Evolutionary conservation across 23 red algal genomes (phyloP).

Genomic region (Chondrus crispus): DNA sequence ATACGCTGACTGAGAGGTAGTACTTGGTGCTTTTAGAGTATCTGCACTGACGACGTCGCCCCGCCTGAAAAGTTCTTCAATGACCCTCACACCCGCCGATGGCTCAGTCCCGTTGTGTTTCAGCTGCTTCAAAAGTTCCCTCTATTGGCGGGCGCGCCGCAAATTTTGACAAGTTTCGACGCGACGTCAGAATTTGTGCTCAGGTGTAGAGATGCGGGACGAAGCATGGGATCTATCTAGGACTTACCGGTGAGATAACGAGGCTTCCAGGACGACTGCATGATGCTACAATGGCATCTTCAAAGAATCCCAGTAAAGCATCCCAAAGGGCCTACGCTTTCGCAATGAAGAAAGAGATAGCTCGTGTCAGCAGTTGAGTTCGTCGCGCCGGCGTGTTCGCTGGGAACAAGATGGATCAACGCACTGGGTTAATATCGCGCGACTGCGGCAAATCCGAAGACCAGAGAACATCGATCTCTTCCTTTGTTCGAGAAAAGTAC

Average conservation of each 20-base stretch:
- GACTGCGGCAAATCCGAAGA: slow-evolving; percentile 22
- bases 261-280: slow-evolving; percentile 59
- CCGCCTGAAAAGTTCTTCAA: slow-evolving; percentile 38
- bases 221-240: not conserved
- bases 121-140: slow-evolving; percentile 52
- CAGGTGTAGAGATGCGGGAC: not conserved
- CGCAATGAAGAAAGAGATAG: not conserved
- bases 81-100: slow-evolving; percentile 18
- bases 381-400: not conserved
- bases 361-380: not conserved
- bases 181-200: not conserved
- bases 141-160: not conserved
- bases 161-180: too few species aligned
- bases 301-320: slow-evolving; percentile 52
- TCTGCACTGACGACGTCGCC: slow-evolving; percentile 52
- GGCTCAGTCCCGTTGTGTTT: slow-evolving; percentile 59
- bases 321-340: slow-evolving; percentile 38
- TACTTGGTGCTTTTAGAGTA: slow-evolving; percentile 49
- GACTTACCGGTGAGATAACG: slow-evolving; percentile 61
- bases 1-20: slow-evolving; percentile 10
- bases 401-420: not conserved
- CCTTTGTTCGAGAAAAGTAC: slow-evolving; percentile 12
- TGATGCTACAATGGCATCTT: slow-evolving; percentile 54
- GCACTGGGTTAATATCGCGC: slow-evolving; percentile 39
- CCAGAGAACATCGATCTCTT: slow-evolving; percentile 66